phyloP scores from a whole-genome alignment of 2,329 filamentous ascomycete species.

The Fusarium pseudoanthophilum region DNA sequence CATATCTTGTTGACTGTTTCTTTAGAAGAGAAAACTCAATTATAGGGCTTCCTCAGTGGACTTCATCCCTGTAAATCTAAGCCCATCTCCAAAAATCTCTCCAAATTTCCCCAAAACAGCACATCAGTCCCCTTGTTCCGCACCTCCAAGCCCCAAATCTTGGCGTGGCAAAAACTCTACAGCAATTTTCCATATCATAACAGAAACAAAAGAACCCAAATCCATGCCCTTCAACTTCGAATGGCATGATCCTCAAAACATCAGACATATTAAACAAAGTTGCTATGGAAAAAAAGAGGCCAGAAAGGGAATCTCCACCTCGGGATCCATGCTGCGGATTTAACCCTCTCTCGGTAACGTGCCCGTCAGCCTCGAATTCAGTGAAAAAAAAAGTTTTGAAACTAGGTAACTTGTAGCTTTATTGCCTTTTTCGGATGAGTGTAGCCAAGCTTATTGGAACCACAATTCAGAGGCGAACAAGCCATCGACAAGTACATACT shows the following conservation, averaged over 20 bases:
- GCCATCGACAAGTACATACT: no score
- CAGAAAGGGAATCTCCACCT: slow-evolving; percentile 21
- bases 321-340: slow-evolving; percentile 15
- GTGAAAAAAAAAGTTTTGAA: slow-evolving; percentile 15
- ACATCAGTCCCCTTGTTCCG: not conserved
- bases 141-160: not conserved
- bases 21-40: not conserved
- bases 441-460: slow-evolving; percentile 20
- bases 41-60: not conserved
- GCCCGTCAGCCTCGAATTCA: slow-evolving; percentile 40
- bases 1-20: no score
- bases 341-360: slow-evolving; percentile 18
- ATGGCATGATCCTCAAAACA: slow-evolving; percentile 3
- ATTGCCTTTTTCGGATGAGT: slow-evolving; percentile 23
- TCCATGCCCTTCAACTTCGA: slow-evolving; percentile 1
- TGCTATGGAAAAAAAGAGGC: not conserved
- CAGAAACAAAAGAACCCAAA: not conserved
- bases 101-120: slow-evolving; percentile 14
- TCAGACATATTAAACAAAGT: not conserved
- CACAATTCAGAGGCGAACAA: slow-evolving; percentile 21
- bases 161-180: not conserved
- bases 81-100: slow-evolving; percentile 12
- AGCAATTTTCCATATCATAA: not conserved
- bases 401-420: slow-evolving; percentile 24
- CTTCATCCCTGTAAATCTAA: not conserved